Percentiles rank a stretch among this genome's conserved stretches.
Conservation (phyloP, 2,329 filamentous ascomycete genomes). For the Celoporthe dispersa region DNA sequence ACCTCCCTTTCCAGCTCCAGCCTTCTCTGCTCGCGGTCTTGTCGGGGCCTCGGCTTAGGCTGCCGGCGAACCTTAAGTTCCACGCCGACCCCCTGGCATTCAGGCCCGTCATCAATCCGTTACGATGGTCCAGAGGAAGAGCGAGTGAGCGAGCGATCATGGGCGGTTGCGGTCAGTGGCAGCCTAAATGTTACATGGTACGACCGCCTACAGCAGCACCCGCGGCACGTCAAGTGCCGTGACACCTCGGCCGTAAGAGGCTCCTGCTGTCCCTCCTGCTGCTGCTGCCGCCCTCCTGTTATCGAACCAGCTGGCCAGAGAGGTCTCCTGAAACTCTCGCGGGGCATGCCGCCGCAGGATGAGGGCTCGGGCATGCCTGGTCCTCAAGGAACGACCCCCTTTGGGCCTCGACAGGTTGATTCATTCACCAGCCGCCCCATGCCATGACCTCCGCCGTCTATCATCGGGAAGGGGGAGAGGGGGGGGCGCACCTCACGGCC, state of each 20-base stretch:
- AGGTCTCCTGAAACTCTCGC: too few species aligned
- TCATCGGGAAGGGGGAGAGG: not conserved
- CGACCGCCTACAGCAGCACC: not conserved
- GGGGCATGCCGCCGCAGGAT: not conserved
- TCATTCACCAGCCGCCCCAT: not conserved
- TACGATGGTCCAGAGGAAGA: not conserved
- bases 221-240: not conserved
- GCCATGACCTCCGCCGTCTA: not conserved
- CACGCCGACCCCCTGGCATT: not conserved
- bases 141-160: not conserved
- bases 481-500: not conserved
- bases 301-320: not conserved
- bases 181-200: not conserved
- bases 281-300: not conserved
- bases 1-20: not conserved
- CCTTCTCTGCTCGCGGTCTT: not conserved
- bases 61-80: constrained; percentile 3
- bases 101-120: not conserved
- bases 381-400: not conserved
- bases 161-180: not conserved
- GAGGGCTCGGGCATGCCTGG: not conserved
- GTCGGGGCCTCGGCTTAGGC: not conserved
- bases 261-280: too few species aligned
- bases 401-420: not conserved
- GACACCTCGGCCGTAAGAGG: not conserved